phyloP scores from a whole-genome alignment of 106 monocot genomes.

The Dendrobium catenatum region DNA sequence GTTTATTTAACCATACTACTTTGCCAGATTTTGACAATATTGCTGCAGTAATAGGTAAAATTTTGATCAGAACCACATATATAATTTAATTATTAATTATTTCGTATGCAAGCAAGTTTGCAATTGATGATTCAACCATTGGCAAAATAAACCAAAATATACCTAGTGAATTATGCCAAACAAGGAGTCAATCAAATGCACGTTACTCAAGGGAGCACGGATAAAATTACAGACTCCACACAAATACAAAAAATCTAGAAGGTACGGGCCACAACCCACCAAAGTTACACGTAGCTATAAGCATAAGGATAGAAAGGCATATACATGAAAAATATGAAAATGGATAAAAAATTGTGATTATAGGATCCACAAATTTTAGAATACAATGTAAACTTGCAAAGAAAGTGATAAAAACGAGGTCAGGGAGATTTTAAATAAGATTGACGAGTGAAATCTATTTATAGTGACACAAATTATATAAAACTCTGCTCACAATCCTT shows the following conservation, averaged over 20 bases:
- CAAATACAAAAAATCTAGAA: not conserved
- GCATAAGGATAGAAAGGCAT: not conserved
- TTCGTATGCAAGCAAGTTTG: not conserved
- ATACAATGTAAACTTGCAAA: not conserved
- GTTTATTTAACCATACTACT: not conserved
- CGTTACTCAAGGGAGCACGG: not conserved
- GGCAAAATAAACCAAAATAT: not conserved
- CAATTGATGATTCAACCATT: not conserved
- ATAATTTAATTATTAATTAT: constrained; percentile 1
- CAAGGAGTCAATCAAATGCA: not conserved
- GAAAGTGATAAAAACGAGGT: not conserved
- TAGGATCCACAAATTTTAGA: not conserved
- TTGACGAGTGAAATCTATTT: not conserved
- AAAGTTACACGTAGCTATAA: not conserved
- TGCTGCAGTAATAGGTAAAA: not conserved
- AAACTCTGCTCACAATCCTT: too few relatives aligned
- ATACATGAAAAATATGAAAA: not conserved
- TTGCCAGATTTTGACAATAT: not conserved
- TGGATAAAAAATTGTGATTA: not conserved
- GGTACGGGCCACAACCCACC: not conserved
- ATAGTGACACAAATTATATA: too few relatives aligned
- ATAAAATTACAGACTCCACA: not conserved
- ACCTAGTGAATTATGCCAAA: not conserved
- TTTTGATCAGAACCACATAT: not conserved
- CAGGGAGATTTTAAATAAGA: not conserved